Percentiles rank a stretch among this genome's conserved stretches.
Evolutionary conservation across 805 yeast species (phyloP).

Genomic region (Candida arabinofermentans): DNA sequence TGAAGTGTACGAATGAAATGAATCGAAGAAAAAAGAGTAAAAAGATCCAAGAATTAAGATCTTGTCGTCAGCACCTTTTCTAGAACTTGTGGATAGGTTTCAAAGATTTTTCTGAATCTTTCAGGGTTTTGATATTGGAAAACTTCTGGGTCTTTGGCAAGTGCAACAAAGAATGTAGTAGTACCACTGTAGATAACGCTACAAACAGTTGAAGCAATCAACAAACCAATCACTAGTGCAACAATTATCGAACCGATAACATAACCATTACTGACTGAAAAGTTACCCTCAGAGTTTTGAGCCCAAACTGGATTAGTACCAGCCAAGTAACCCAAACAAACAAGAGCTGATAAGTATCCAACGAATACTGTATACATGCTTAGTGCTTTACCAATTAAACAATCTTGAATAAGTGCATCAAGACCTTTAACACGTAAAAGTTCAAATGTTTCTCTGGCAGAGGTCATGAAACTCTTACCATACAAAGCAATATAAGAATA

Average conservation of each 20-base stretch:
- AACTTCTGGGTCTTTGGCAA: conserved; percentile 80
- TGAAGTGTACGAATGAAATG: too few species aligned
- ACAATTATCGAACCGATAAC: conserved; percentile 13
- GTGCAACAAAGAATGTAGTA: conserved; percentile 74
- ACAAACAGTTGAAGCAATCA: conserved; percentile 64
- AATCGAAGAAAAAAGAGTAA: not conserved
- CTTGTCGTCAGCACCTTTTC: conserved; percentile 26
- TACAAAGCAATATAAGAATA: conserved; percentile 85
- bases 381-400: conserved; percentile 71
- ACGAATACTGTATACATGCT: conserved; percentile 67
- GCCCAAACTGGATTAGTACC: conserved; percentile 58
- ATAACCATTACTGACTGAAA: conserved; percentile 49
- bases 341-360: conserved; percentile 40
- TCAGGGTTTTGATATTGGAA: conserved; percentile 67
- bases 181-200: conserved; percentile 74
- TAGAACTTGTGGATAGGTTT: conserved; percentile 44
- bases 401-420: conserved; percentile 81
- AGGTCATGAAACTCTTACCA: conserved; percentile 67
- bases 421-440: conserved; percentile 73
- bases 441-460: conserved; percentile 76
- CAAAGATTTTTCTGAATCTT: conserved; percentile 42
- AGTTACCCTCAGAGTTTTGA: conserved; percentile 35
- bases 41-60: too few species aligned
- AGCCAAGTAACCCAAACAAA: conserved; percentile 62
- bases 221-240: conserved; percentile 60